Evolutionary conservation across 139 green algal genomes (phyloP).

Genomic region (Picochlorum sp.): DNA sequence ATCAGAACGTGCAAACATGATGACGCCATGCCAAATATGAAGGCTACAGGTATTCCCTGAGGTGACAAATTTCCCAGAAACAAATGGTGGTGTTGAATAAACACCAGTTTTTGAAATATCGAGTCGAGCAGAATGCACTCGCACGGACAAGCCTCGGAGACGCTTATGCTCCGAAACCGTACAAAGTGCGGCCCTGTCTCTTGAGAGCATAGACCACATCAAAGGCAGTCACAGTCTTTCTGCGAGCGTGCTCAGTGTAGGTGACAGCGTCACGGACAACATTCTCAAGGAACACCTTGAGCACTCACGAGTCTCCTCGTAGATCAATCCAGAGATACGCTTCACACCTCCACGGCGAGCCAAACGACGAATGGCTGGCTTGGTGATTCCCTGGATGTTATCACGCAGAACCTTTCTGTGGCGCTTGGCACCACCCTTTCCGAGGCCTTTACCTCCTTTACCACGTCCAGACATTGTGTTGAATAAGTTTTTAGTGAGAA

Average conservation of each 20-base stretch:
- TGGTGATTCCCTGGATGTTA: too few relatives aligned
- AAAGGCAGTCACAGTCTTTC: slow-evolving; percentile 73
- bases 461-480: too few relatives aligned
- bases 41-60: too few relatives aligned
- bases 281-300: slow-evolving; percentile 91
- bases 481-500: too few relatives aligned
- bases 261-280: slow-evolving; percentile 65
- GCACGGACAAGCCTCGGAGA: neutral
- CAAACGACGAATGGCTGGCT: slow-evolving; percentile 36
- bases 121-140: too few relatives aligned
- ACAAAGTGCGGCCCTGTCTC: slow-evolving; percentile 90
- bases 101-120: neutral
- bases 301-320: slow-evolving; percentile 80
- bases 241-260: slow-evolving; percentile 51
- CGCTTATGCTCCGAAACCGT: slow-evolving; percentile 89
- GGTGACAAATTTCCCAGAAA: too few relatives aligned
- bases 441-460: too few relatives aligned
- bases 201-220: slow-evolving; percentile 75
- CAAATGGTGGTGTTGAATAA: slow-evolving; percentile 1
- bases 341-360: slow-evolving; percentile 82
- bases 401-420: too few relatives aligned
- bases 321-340: slow-evolving; percentile 80
- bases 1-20: too few relatives aligned
- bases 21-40: too few relatives aligned
- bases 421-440: too few relatives aligned